Evolutionary conservation across 345 rosid species (phyloP), one percentile per base, ranked within the genome.

Genomic region (Citrus sp.): DNA sequence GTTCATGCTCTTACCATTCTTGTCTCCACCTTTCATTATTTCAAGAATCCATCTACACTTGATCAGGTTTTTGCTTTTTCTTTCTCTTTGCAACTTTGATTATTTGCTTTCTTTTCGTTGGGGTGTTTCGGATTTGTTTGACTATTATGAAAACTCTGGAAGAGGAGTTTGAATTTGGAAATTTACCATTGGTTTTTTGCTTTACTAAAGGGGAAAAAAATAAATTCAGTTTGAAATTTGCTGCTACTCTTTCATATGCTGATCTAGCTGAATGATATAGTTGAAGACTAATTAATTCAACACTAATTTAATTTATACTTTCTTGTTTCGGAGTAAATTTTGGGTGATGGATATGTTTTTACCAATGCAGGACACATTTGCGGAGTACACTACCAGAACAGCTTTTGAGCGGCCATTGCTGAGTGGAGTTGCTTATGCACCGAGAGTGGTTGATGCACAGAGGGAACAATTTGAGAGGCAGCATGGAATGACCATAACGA

Each of bases 1-100:
- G 98, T 96, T 62, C 99, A 96, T 75, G 99, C 98, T 75, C 90
- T 96, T 76, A 97, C 99, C 75, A 89, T 96, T 82, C 97, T 96
- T 70, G 97, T 96, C 85, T 96, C 99, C 67, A 93, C 99, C 77
- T 96, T 96, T 70, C 97, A 92, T 82, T 96, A 91, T 87, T 90
- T 85, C 89, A 93, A 89, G 87, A 90, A 86, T 78, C 98, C 99
- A 58, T 93, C 99, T 79, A 97, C 99, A 22, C 94, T 96, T 61
- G 98, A 96, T 88, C 98, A 96, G 99, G 99, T 96, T 84, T 79
- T 77, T 82, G 70, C 37, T 27, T 38, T 27, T 69, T 62, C 66
- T 24, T 71, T 22, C 54, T 65, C 66, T 61, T 65, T 28, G 68
- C n/a, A 69, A 21, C 49, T 65, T 40, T 14, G 35, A 28, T 13